Base-by-base conservation (phyloP, 2,329 filamentous ascomycete species). In the Diaporthe vaccinii region DNA sequence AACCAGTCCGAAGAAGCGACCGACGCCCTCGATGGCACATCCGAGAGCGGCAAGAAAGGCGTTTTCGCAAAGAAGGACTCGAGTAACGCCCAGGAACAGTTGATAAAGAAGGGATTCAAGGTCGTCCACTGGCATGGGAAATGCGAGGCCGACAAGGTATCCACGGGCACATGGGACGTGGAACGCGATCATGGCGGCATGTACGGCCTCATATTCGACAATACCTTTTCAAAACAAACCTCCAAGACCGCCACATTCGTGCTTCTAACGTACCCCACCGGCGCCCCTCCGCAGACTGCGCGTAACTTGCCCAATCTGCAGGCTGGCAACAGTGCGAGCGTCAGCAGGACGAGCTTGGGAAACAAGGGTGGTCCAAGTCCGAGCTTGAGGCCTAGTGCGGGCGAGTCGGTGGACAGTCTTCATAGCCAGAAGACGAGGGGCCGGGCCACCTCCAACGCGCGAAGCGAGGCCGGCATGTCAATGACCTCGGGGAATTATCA, bases 201-300 rank as follows among this genome's bases (percentile, higher is more conserved):
- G 91, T 99, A 98, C 82, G 97, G 96, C 74, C 88, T 99, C 76
- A 95, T 98, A 44, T 98, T 99, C 82, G 97, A 99, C 90, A 99
- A 99, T 82, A 99, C 97, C 39, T 99, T 99, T 83, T 98, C 96
- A 76, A 98, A 98, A 86, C 94, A 93, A 83, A 93, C 94, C 57
- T 97, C 96, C 72, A 99, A 99, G 86, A 98, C 94, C 41, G 95
- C 95, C 28, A 98, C 96, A 10, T 95, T 99, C 81, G 96, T 98
- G 49, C 91, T 99, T 71, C 90, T 98, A 83, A 98, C 95, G 53
- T 98, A 98, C 81, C 96, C 96, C 14, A 96, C 95, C 49, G 93
- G 93, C 79, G 90, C 92, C 8, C 91, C 94, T 46, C 95, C 95
- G 1, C 94, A 95, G 81, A 92, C 92, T 22, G 92, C 92, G 4